Evolutionary conservation across 192 early-diverging fungal species (phyloP), one percentile per base, ranked within the genome.

Genomic region (Phycomyces nitens): DNA sequence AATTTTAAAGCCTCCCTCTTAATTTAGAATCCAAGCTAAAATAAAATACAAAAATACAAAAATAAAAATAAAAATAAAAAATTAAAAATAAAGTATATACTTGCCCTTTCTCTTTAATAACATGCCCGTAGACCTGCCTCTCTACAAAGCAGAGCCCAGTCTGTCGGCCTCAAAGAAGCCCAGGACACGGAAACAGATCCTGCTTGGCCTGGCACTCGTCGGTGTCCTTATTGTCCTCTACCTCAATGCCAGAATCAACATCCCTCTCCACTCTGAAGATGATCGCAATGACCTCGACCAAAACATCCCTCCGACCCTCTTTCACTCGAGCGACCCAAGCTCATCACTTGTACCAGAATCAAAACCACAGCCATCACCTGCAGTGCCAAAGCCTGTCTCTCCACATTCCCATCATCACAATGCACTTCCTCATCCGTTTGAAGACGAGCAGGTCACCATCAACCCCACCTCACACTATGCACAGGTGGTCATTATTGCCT

Each of bases 401-500:
- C 56, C 56, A 11, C 56, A 61, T 24, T 52, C 49, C 26, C 27
- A 61, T 6, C 26, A 43, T 9, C 44, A 51, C 27, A 52, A n/a
- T 16, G 26, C 44, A 15, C 18, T 51, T 18, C 26, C 44, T 26
- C 16, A 10, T 56, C 44, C 44, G 10, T 38, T 56, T 16, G 29
- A 56, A 38, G 44, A 60, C n/a, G 15, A 0, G 4, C 24, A 50
- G 23, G 1, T 23, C n/a, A 54, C 40, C 10, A 54, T 58, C 60
- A 78, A 78, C 34, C 69, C 20, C 11, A 66, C 75, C 23, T 63
- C 65, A 14, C 70, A 82, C 27, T 80, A 82, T 40, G 64, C 70
- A 40, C 71, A 79, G 41, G 47, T 85, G n/a, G 58, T 85, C 8
- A 58, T 81, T 9, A 77, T 85, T 54, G 69, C 74, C 14, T 80